Conservation (phyloP, 2,329 filamentous ascomycete species). For the Dryadomyces sulphureus region DNA sequence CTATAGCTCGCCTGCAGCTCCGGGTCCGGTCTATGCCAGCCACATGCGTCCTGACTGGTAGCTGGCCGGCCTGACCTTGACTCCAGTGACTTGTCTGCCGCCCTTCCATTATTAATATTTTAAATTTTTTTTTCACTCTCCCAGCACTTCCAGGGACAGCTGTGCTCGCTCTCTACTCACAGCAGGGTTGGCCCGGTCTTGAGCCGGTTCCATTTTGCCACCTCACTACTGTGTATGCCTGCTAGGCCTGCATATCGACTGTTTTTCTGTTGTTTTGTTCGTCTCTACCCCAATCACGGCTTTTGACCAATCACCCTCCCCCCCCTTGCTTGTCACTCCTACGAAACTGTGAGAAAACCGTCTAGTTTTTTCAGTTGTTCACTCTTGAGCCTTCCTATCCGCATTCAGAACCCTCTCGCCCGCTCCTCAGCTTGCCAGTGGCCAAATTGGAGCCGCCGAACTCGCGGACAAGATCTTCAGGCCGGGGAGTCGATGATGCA, state of each 20-base stretch:
- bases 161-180: too few relatives aligned
- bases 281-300: neutral
- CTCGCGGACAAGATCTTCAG: conserved; percentile 29
- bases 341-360: too few relatives aligned
- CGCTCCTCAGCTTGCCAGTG: neutral
- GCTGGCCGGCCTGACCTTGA: neutral
- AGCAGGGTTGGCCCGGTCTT: neutral
- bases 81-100: too few relatives aligned
- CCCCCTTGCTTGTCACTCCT: too few relatives aligned
- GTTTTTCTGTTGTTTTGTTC: conserved; percentile 3
- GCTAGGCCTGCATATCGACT: conserved; percentile 22
- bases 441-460: conserved; percentile 1
- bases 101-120: too few relatives aligned
- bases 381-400: too few relatives aligned
- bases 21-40: neutral
- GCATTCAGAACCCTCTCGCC: neutral
- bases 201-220: conserved; percentile 27
- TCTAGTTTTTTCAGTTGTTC: too few relatives aligned
- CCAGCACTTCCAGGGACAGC: too few relatives aligned
- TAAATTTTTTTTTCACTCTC: too few relatives aligned
- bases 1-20: conserved; percentile 1
- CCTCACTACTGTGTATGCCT: conserved; percentile 21
- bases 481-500: conserved; percentile 23
- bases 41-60: neutral
- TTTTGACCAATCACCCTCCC: neutral